Evolutionary conservation across 2,329 filamentous ascomycete species (phyloP), one percentile per base, ranked within the genome.

Genomic region (Calonectria naviculata): DNA sequence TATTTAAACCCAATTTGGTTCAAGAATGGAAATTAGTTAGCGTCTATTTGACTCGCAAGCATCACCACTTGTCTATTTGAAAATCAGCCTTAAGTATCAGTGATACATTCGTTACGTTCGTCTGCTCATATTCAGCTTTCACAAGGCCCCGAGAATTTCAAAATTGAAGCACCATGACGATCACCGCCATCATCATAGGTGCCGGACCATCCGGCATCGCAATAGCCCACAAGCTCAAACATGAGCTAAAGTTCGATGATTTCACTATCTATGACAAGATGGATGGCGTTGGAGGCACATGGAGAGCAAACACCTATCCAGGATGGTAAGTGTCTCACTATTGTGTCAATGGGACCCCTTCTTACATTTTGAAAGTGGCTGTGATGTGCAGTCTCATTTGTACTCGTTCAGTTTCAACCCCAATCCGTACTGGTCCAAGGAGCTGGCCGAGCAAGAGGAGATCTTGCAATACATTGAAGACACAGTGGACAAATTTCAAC

Each of bases 401-500:
- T 86, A 85, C 67, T 85, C 84, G 0, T 85, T 84, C 77, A 83
- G 81, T 41, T 85, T 85, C 75, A 83, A 81, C 21, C 74, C 80
- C 13, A 85, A 85, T 34, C 83, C 83, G 0, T 71, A 84, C 56
- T 85, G 83, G 83, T 80, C 80, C 15, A 78, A 80, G 64, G 76
- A 81, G 64, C 79, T 81, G 28, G 79, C 78, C 24, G 78, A 81
- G 5, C 81, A 82, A 64, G 60, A 73, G 1, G 83, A 85, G 72
- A 85, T 85, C 47, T 71, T 81, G 1, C n/a, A n/a, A n/a, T n/a
- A 64, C 17, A 24, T 64, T 7, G 61, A 64, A 26, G 38, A 42
- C 13, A 54, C 46, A 5, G 62, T 65, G 4, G 62, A 65, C 34
- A 65, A 65, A 46, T 65, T 54, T 26, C n/a, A 31, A 5, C 29